Evolutionary conservation across 2,329 filamentous ascomycete species (phyloP).

Genomic region (Neopestalotiopsis sp.): DNA sequence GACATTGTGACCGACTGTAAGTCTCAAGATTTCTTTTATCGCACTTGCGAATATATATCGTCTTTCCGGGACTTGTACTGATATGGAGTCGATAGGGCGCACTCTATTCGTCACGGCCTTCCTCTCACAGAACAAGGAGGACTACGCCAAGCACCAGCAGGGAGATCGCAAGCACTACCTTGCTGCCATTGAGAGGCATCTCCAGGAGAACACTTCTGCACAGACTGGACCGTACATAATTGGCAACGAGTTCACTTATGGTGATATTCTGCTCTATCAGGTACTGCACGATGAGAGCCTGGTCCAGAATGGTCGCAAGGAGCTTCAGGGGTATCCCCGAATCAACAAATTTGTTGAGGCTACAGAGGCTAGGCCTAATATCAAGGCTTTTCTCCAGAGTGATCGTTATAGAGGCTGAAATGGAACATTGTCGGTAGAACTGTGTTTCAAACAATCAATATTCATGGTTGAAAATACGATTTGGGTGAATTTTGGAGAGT

Average conservation of each 20-base stretch:
- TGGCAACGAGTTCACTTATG: background rate
- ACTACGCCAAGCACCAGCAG: slow-evolving; percentile 10
- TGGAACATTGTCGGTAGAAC: no score
- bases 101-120: slow-evolving; percentile 6
- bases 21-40: background rate
- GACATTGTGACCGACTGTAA: slow-evolving; percentile 10
- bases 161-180: slow-evolving; percentile 5
- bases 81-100: background rate
- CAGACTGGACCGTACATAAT: background rate
- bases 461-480: no score
- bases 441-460: no score
- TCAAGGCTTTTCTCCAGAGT: slow-evolving; percentile 6
- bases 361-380: background rate
- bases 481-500: no score
- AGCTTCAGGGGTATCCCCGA: background rate
- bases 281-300: slow-evolving; percentile 5
- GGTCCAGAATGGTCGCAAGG: background rate
- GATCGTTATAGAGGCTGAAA: slow-evolving; percentile 3
- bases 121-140: background rate
- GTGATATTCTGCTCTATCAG: slow-evolving; percentile 1
- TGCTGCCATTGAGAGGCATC: background rate
- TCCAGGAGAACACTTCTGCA: background rate
- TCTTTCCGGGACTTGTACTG: no score
- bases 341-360: background rate
- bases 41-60: no score